A percentile compares a stretch with the other conserved stretches of the same genome.
Conservation (phyloP, 345 rosid genomes). For the Arabis hirsuta region DNA sequence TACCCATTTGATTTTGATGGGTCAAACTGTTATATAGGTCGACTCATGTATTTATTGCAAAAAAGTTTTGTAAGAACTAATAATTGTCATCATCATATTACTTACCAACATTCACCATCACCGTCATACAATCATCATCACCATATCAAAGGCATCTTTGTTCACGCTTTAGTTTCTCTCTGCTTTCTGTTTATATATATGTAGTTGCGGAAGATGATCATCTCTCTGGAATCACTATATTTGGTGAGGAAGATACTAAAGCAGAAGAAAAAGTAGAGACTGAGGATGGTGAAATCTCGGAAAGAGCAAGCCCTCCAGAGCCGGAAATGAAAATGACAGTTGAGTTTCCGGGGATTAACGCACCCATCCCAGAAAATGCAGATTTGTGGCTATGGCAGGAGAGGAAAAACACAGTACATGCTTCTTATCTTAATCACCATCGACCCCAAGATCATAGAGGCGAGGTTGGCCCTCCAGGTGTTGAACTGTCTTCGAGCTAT, state of each 20-base stretch:
- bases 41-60: too few species aligned
- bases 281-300: conserved; percentile 77
- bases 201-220: conserved; percentile 63
- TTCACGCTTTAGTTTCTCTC: not conserved
- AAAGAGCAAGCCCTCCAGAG: conserved; percentile 41
- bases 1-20: not conserved
- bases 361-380: conserved; percentile 78
- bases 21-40: not conserved
- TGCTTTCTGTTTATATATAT: conserved; percentile 31
- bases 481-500: conserved; percentile 57
- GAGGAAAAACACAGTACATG: conserved; percentile 46
- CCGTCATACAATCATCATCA: conserved; percentile 14
- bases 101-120: not conserved
- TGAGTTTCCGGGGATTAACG: conserved; percentile 86
- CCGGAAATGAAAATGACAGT: conserved; percentile 58
- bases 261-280: conserved; percentile 55
- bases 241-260: conserved; percentile 56
- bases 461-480: conserved; percentile 59
- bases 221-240: conserved; percentile 82
- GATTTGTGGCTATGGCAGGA: conserved; percentile 53
- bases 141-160: not conserved
- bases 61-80: too few species aligned
- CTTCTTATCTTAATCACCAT: conserved; percentile 49
- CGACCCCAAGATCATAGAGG: conserved; percentile 47
- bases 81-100: not conserved